phyloP scores from a whole-genome alignment of 139 green algal species.

The Pleodorina starrii region DNA sequence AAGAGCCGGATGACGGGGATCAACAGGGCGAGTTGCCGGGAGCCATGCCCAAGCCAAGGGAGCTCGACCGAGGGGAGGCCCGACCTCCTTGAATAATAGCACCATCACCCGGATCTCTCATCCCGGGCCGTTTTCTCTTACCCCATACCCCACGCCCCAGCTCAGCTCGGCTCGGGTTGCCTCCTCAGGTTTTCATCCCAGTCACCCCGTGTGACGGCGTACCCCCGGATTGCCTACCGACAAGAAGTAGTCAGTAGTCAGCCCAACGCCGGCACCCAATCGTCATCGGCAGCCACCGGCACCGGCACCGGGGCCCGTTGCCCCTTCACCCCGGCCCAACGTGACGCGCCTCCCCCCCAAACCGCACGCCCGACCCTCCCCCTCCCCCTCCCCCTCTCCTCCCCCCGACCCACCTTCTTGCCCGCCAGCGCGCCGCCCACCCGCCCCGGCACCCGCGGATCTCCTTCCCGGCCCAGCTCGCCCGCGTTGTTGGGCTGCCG shows the following conservation, averaged over 20 bases:
- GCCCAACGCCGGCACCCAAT: not conserved
- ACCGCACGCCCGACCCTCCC: too few relatives aligned
- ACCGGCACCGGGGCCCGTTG: not conserved
- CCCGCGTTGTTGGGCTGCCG: conserved; percentile 48
- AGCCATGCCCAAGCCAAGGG: not conserved
- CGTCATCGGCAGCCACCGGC: not conserved
- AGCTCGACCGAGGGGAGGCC: not conserved
- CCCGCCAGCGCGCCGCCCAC: conserved; percentile 35
- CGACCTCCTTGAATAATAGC: not conserved
- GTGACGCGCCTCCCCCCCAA: not conserved
- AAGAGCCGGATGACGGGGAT: not conserved
- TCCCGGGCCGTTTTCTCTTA: too few relatives aligned
- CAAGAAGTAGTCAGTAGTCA: too few relatives aligned
- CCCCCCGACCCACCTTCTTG: conserved; percentile 2
- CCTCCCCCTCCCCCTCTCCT: not conserved
- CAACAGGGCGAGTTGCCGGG: not conserved
- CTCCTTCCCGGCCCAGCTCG: conserved; percentile 64
- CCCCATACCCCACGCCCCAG: too few relatives aligned
- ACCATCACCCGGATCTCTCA: too few relatives aligned
- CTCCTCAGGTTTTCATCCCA: too few relatives aligned
- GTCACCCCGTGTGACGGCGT: too few relatives aligned
- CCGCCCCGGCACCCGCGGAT: conserved; percentile 43
- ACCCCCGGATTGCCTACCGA: too few relatives aligned
- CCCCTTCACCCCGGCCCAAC: conserved; percentile 5
- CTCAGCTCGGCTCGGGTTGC: too few relatives aligned